Evolutionary conservation across 306 rosid species (phyloP).

Genomic region (Trichosanthes cucumerina): DNA sequence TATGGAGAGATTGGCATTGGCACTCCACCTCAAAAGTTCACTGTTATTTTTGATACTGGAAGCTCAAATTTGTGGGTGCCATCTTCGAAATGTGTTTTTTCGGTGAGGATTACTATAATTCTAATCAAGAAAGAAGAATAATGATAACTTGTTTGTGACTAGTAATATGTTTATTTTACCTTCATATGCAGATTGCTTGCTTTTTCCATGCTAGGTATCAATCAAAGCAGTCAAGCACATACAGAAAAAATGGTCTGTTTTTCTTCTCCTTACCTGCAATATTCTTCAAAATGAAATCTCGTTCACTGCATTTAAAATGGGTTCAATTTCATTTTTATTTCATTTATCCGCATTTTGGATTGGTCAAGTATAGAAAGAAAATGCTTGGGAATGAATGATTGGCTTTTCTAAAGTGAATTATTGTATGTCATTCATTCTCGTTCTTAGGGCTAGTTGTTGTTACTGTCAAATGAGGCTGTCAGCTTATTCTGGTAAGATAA

Average conservation of each 20-base stretch:
- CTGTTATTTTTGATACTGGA: constrained; percentile 86
- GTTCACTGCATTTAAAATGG: background rate
- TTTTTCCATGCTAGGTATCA: constrained; percentile 59
- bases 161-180: constrained; percentile 9
- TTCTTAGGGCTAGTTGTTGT: background rate
- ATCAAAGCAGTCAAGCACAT: constrained; percentile 53
- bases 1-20: constrained; percentile 82
- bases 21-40: constrained; percentile 76
- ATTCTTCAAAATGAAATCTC: background rate
- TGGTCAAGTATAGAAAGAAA: background rate
- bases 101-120: constrained; percentile 43
- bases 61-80: constrained; percentile 98
- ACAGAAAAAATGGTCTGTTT: constrained; percentile 59
- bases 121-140: background rate
- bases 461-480: background rate
- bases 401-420: background rate
- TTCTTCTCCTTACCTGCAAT: background rate
- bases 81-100: constrained; percentile 49
- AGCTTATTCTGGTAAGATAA: background rate
- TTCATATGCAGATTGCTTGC: constrained; percentile 62
- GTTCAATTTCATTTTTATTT: background rate
- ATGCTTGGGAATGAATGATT: background rate
- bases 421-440: background rate
- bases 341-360: background rate
- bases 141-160: background rate